These are phyloP conservation scores for Microthyrium microscopicum DNA, from an alignment of 2,329 filamentous ascomycete genomes.

Conservation along the genomic window DNA sequence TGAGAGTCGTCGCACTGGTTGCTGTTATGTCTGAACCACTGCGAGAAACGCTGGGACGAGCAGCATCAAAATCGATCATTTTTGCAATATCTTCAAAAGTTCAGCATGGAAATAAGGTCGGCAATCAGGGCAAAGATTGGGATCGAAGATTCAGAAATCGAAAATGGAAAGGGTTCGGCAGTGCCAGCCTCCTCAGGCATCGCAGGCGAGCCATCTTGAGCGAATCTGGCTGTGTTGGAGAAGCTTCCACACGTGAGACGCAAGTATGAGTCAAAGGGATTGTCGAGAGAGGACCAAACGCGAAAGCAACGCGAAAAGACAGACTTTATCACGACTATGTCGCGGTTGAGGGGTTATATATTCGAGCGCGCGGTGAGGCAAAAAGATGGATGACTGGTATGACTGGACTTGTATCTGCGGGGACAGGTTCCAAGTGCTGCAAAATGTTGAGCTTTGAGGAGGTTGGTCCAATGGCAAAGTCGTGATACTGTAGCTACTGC, in stretches of 20 bases:
- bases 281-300: conserved; percentile 12
- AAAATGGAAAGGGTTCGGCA: conserved; percentile 1
- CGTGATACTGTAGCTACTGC: too few species aligned
- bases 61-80: background rate
- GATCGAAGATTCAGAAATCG: conserved; percentile 5
- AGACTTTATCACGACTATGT: conserved; percentile 21
- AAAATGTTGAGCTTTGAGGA: too few species aligned
- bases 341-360: conserved; percentile 16
- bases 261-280: conserved; percentile 26
- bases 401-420: too few species aligned
- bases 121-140: background rate
- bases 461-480: too few species aligned
- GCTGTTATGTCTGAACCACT: background rate
- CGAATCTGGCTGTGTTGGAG: too few species aligned
- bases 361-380: conserved; percentile 3
- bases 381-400: conserved; percentile 1
- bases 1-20: conserved; percentile 1
- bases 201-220: too few species aligned
- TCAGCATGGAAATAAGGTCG: background rate
- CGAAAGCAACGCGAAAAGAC: conserved; percentile 12
- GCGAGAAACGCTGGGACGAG: background rate
- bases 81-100: background rate
- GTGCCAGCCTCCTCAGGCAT: too few species aligned
- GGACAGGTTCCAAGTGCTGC: too few species aligned
- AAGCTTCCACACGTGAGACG: conserved; percentile 23